A percentile compares a stretch with the other conserved stretches of the same genome.
Evolutionary conservation across 2,329 filamentous ascomycete species (phyloP).

Genomic region (Aspergillus brasiliensis): DNA sequence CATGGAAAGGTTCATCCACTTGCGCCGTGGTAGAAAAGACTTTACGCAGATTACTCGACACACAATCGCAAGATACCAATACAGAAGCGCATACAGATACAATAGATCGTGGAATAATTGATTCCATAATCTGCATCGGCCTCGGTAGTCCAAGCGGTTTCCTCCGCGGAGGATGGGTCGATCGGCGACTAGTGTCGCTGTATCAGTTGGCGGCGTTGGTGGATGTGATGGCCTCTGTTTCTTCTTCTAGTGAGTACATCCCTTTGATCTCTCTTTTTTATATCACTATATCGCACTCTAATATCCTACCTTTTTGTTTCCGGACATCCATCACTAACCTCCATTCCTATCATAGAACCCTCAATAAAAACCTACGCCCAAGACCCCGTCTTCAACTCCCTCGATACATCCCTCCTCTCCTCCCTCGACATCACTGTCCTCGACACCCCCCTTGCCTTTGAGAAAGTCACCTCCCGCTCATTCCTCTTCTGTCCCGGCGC

Average conservation of each 20-base stretch:
- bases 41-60: not conserved
- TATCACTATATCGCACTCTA: too few relatives aligned
- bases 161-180: slow-evolving; percentile 45
- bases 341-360: not conserved
- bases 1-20: slow-evolving; percentile 34
- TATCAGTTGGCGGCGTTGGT: slow-evolving; percentile 45
- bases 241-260: not conserved
- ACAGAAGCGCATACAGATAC: too few relatives aligned
- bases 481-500: slow-evolving; percentile 65
- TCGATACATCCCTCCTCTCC: slow-evolving; percentile 42
- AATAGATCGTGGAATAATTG: not conserved
- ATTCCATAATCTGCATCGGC: slow-evolving; percentile 42
- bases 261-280: not conserved
- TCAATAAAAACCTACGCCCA: slow-evolving; percentile 52
- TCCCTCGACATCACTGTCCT: slow-evolving; percentile 41
- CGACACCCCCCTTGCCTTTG: slow-evolving; percentile 55
- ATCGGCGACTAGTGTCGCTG: slow-evolving; percentile 43
- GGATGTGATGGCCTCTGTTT: slow-evolving; percentile 22
- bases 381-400: slow-evolving; percentile 54
- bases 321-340: not conserved
- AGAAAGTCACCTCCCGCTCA: slow-evolving; percentile 50
- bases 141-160: slow-evolving; percentile 47
- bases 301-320: too few relatives aligned
- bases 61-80: not conserved
- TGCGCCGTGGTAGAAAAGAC: slow-evolving; percentile 25